Evolutionary conservation across 164 flowering plant genomes (phyloP).

Genomic region (Tinospora cordifolia): DNA sequence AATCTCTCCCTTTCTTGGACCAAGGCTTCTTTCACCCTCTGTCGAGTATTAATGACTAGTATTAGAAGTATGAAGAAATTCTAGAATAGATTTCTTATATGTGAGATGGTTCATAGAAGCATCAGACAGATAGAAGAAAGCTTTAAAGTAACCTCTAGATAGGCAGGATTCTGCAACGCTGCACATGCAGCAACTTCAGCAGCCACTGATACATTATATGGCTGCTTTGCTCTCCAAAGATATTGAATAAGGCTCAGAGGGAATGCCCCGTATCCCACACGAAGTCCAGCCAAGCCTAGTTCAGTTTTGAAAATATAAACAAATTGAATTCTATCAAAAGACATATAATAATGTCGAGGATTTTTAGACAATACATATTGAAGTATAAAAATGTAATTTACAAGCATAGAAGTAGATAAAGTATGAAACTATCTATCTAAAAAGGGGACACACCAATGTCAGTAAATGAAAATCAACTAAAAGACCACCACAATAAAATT

Average conservation of each 20-base stretch:
- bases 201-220: conserved; percentile 96
- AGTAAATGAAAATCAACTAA: no score
- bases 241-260: conserved; percentile 83
- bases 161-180: conserved; percentile 76
- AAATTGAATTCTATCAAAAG: neutral
- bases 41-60: conserved; percentile 18
- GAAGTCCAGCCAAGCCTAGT: conserved; percentile 91
- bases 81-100: neutral
- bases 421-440: no score
- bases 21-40: conserved; percentile 80
- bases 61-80: conserved; percentile 10
- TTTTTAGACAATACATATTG: no score
- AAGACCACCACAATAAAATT: no score
- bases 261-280: conserved; percentile 98
- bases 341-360: neutral
- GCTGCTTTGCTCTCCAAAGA: conserved; percentile 98
- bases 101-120: no score
- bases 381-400: no score
- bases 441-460: no score
- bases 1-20: conserved; percentile 79
- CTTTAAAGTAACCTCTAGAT: conserved; percentile 62
- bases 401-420: no score
- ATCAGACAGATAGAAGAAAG: neutral
- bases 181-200: conserved; percentile 97
- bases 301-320: neutral